Evolutionary conservation across 2,329 filamentous ascomycete genomes (phyloP), one percentile per base, ranked within the genome.

Genomic region (Colletotrichum sp.): DNA sequence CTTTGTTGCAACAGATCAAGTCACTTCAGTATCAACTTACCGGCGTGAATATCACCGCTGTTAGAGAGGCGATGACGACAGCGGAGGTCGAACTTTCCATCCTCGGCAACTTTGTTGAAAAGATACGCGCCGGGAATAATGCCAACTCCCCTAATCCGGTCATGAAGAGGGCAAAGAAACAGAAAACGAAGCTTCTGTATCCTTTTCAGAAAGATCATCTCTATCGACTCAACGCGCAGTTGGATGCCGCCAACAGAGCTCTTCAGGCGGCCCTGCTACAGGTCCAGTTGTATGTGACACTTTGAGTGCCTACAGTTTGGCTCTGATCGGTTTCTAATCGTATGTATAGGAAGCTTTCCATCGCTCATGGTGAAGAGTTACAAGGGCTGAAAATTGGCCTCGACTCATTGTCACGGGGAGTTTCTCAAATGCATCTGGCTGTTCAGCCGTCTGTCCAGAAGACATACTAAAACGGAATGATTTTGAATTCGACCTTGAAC

Each of bases 101-200:
- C 7, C 24, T 58, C 2, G 4, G 14, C 4, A 8, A 58, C 24
- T 28, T 58, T 5, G 16, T 16, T 3, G 7, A 7, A 6, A 58
- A 58, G 16, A 58, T 58, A n/a, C 13, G 21, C 24, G 4, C 14
- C 55, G n/a, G 26, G 4, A 24, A 58, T 5, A 21, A 14, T 1
- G 0, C 10, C 6, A 10, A 21, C 3, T 21, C 13, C 16, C 7
- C 24, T 2, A 14, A 2, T 13, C 4, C 26, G 4, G 4, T 16
- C 9, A 28, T 6, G 4, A 24, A 28, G 21, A 28, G 21, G 16
- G 55, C 26, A 5, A 58, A 24, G 4, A 16, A 58, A 5, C 55
- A 58, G 24, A 58, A 58, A 10, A 16, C 0, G 1, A 24, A 18
- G 7, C 21, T 58, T 16, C 2, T 58, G 1, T 58, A 28, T 58